phyloP scores from a whole-genome alignment of 805 yeast species.

The Kuraishia hungarica region DNA sequence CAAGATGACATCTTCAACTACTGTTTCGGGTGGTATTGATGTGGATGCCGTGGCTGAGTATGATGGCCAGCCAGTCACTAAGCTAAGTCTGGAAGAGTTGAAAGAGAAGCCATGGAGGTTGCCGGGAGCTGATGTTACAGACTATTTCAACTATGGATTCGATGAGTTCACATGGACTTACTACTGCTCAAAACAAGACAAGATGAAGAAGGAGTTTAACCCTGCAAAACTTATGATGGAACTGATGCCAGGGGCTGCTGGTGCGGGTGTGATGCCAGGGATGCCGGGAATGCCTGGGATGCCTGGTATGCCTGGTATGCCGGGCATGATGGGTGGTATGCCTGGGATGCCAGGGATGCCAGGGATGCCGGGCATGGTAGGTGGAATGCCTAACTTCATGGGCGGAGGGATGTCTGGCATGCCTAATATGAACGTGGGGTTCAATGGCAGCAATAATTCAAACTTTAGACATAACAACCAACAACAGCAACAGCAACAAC shows the following conservation, averaged over 20 bases:
- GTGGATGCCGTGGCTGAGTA: slow-evolving; percentile 65
- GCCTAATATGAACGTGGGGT: background rate
- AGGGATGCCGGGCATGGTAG: too few relatives aligned
- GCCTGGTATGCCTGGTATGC: slow-evolving; percentile 9
- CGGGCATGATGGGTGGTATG: slow-evolving; percentile 20
- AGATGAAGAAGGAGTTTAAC: slow-evolving; percentile 67
- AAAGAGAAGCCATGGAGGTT: slow-evolving; percentile 98
- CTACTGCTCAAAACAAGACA: slow-evolving; percentile 83
- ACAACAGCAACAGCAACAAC: background rate
- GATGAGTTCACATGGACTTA: slow-evolving; percentile 96
- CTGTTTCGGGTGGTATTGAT: slow-evolving; percentile 31
- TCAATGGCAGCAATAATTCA: slow-evolving; percentile 3
- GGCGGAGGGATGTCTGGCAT: slow-evolving; percentile 1
- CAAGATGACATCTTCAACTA: slow-evolving; percentile 8
- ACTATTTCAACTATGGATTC: slow-evolving; percentile 93
- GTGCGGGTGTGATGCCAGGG: slow-evolving; percentile 8
- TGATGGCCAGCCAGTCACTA: slow-evolving; percentile 78
- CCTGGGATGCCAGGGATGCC: slow-evolving; percentile 16
- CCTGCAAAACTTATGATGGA: slow-evolving; percentile 73
- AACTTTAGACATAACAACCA: background rate
- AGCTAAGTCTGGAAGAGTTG: slow-evolving; percentile 67
- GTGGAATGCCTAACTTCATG: slow-evolving; percentile 10
- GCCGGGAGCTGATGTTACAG: slow-evolving; percentile 93
- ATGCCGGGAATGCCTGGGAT: slow-evolving; percentile 17
- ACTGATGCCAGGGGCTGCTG: slow-evolving; percentile 22